These are phyloP conservation scores for Fusarium pseudonygamai DNA, from an alignment of 2,329 filamentous ascomycete species.

Conservation along the genomic window DNA sequence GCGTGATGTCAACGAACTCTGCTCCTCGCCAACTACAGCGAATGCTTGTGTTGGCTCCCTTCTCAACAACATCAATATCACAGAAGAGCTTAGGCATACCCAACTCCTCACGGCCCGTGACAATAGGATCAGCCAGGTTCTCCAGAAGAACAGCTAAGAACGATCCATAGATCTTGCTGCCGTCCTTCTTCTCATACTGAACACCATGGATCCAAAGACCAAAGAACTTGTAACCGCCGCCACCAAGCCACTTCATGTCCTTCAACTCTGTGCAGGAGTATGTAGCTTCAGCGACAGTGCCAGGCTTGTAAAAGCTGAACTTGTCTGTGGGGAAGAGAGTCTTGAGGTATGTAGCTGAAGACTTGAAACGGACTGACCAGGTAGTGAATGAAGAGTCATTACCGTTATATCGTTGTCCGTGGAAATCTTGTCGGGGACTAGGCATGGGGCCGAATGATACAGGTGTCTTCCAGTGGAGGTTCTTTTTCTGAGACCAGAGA, in stretches of 20 bases:
- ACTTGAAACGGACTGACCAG: constrained; percentile 60
- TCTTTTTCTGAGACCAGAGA: constrained; percentile 21
- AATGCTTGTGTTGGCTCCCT: not conserved
- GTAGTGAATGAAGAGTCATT: constrained; percentile 52
- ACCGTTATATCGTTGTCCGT: not conserved
- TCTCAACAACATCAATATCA: constrained; percentile 54
- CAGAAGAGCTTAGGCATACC: constrained; percentile 69
- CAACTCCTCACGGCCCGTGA: constrained; percentile 68
- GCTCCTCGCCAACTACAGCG: constrained; percentile 25
- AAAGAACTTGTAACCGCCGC: constrained; percentile 65
- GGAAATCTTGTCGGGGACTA: constrained; percentile 32
- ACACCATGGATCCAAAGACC: constrained; percentile 72
- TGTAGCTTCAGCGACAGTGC: constrained; percentile 56
- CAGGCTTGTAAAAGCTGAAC: constrained; percentile 54
- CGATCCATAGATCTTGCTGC: constrained; percentile 58
- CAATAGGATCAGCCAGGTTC: constrained; percentile 65
- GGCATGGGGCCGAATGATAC: constrained; percentile 39
- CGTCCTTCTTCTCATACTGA: constrained; percentile 61
- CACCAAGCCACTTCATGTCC: constrained; percentile 69
- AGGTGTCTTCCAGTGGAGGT: constrained; percentile 23
- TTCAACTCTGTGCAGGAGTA: constrained; percentile 55
- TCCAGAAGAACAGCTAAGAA: constrained; percentile 69
- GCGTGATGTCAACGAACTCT: constrained; percentile 3
- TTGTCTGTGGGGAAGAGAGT: constrained; percentile 56
- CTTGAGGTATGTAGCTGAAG: constrained; percentile 58